Conservation (phyloP, 495 filamentous ascomycete species). For the Lophiotrema nucula region DNA sequence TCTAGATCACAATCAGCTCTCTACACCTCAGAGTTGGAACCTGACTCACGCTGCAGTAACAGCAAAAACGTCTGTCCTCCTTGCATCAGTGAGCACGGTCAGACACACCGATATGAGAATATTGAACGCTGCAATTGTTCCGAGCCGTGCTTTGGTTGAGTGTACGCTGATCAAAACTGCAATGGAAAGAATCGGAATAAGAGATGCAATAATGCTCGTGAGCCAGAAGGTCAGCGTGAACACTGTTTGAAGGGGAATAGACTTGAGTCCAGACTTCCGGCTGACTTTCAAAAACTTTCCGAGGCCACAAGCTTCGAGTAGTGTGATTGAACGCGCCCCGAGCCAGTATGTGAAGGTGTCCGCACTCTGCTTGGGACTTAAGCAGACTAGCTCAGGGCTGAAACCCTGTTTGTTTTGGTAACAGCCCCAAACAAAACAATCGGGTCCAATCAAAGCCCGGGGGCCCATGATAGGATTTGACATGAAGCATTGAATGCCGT, state of each 20-base stretch:
- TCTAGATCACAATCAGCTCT: not conserved
- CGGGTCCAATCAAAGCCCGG: not conserved
- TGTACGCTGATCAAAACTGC: conserved; percentile 10
- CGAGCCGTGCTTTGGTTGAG: conserved; percentile 25
- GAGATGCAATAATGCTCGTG: conserved; percentile 26
- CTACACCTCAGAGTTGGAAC: not conserved
- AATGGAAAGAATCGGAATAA: conserved; percentile 22
- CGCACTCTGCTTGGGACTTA: too few relatives aligned
- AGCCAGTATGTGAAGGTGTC: too few relatives aligned
- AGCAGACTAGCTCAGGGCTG: not conserved
- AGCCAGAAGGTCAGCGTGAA: conserved; percentile 27
- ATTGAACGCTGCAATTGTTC: conserved; percentile 27
- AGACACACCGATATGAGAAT: conserved; percentile 29
- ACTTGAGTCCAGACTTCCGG: too few relatives aligned
- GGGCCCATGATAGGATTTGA: not conserved
- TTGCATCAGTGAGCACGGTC: conserved; percentile 31
- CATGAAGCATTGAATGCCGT: not conserved
- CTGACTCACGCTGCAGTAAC: conserved; percentile 40
- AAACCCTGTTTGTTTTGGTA: conserved; percentile 9
- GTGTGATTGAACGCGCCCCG: too few relatives aligned
- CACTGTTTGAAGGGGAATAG: too few relatives aligned
- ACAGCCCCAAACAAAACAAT: not conserved
- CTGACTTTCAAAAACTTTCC: too few relatives aligned
- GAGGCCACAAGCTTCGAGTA: too few relatives aligned
- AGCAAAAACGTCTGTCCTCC: conserved; percentile 32